Percentiles rank a stretch among this genome's conserved stretches.
These are phyloP conservation scores for Fusarium sp. DNA, from an alignment of 2,329 filamentous ascomycete species.

Conservation along the genomic window DNA sequence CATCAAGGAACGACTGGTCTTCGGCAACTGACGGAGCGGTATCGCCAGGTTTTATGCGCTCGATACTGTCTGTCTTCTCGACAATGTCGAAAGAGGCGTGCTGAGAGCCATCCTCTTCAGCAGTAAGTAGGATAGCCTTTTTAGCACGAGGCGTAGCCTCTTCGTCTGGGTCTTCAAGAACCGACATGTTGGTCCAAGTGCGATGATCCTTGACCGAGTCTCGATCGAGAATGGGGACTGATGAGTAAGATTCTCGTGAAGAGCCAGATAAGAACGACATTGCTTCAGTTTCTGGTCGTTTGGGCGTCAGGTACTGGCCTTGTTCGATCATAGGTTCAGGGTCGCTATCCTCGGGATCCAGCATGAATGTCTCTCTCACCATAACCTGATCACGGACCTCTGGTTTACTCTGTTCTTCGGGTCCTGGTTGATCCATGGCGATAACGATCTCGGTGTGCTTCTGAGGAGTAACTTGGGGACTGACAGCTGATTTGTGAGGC, in stretches of 20 bases:
- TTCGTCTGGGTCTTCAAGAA: slow-evolving; percentile 62
- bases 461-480: slow-evolving; percentile 43
- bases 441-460: slow-evolving; percentile 35
- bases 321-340: slow-evolving; percentile 37
- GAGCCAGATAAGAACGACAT: slow-evolving; percentile 66
- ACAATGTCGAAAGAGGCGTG: slow-evolving; percentile 66
- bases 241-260: slow-evolving; percentile 80
- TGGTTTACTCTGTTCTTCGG: slow-evolving; percentile 53
- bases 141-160: slow-evolving; percentile 43
- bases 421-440: slow-evolving; percentile 42
- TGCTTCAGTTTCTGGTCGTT: slow-evolving; percentile 50
- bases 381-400: slow-evolving; percentile 60
- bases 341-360: slow-evolving; percentile 40
- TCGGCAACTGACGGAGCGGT: slow-evolving; percentile 47
- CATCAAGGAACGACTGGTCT: slow-evolving; percentile 60
- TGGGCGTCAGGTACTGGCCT: slow-evolving; percentile 37
- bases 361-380: slow-evolving; percentile 54
- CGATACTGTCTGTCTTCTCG: slow-evolving; percentile 63
- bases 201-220: slow-evolving; percentile 63
- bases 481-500: slow-evolving; percentile 51
- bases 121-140: slow-evolving; percentile 33
- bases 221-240: slow-evolving; percentile 79
- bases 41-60: slow-evolving; percentile 54
- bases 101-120: slow-evolving; percentile 41
- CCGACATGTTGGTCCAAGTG: slow-evolving; percentile 66